Evolutionary conservation across 768 basidiomycete genomes (phyloP), one percentile per base, ranked within the genome.

Genomic region (Tylopilus sp.): DNA sequence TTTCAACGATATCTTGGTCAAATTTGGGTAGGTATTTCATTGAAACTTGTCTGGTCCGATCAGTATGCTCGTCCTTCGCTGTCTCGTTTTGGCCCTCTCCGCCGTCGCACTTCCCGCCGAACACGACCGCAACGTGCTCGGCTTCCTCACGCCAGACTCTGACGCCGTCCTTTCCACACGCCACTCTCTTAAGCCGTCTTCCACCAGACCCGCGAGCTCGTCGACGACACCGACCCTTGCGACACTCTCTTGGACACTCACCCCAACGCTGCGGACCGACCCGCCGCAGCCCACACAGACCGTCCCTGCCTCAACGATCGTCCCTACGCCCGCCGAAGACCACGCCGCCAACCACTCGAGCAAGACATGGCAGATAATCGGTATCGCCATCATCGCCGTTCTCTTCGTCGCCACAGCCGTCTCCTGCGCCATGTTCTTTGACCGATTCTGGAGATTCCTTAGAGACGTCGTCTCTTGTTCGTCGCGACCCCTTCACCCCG

Each of bases 341-440:
- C 53, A 54, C 13, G 6, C 44, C 16, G 73, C 71, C 28, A 71
- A 77, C 25, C 72, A 72, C 16, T 73, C 65, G 19, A 80, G 78
- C 61, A 71, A 77, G 21, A 76, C 74, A 62, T 88, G 86, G 86
- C 85, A 86, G 68, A 77, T 85, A 41, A 77, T 89, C 48, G 87
- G 87, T 19, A 79, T 89, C 52, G 76, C 78, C 13, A 76, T 87
- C 50, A 79, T 87, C 54, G 74, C 78, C n/a, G 74, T 89, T 60
- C 82, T 76, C 44, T 74, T 80, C 33, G 71, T 89, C 47, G 83
- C 76, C 25, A 74, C 72, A 3, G 69, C 78, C 45, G 76, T 86
- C 57, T 73, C 87, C 45, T 71, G 77, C 9, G 71, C 82, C 50
- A 77, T 84, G 26, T 89, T 85, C 70, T 88, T 87, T 69, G 86